Evolutionary conservation across 805 yeast species (phyloP).

Genomic region (Saturnispora bothae): DNA sequence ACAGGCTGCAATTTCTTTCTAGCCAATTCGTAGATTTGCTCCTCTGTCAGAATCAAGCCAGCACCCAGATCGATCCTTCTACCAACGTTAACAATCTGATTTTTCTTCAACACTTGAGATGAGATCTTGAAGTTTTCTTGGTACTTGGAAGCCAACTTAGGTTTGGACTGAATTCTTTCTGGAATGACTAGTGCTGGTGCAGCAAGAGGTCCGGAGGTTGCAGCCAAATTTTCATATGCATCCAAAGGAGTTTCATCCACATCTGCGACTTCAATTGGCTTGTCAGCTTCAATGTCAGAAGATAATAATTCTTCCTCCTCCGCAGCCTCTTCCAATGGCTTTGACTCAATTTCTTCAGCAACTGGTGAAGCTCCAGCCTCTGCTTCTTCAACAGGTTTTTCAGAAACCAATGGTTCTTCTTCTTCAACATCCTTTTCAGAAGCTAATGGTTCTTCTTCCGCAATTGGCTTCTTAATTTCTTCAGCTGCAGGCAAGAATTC

Average conservation of each 20-base stretch:
- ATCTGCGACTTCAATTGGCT: slow-evolving; percentile 8
- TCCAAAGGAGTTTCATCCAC: slow-evolving; percentile 4
- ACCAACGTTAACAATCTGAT: slow-evolving; percentile 37
- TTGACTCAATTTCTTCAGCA: no score
- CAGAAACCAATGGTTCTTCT: neutral
- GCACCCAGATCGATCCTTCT: slow-evolving; percentile 42
- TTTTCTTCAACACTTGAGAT: slow-evolving; percentile 33
- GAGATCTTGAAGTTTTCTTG: slow-evolving; percentile 40
- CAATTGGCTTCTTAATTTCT: no score
- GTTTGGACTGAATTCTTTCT: slow-evolving; percentile 28
- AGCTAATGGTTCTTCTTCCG: neutral
- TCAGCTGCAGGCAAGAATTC: slow-evolving; percentile 9
- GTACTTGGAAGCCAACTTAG: slow-evolving; percentile 38
- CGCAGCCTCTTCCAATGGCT: no score
- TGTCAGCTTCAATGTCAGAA: neutral
- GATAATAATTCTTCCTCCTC: neutral
- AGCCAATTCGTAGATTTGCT: slow-evolving; percentile 45
- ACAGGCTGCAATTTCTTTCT: slow-evolving; percentile 46
- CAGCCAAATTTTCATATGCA: slow-evolving; percentile 7
- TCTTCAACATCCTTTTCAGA: slow-evolving; percentile 8
- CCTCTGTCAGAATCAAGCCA: slow-evolving; percentile 44
- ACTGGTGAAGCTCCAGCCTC: neutral
- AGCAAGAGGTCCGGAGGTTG: slow-evolving; percentile 6
- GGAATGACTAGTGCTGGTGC: slow-evolving; percentile 23
- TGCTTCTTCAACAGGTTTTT: neutral